Evolutionary conservation across 176 grass and related monocot genomes (phyloP), one percentile per base, ranked within the genome.

Genomic region (Phoenix roebelenii): DNA sequence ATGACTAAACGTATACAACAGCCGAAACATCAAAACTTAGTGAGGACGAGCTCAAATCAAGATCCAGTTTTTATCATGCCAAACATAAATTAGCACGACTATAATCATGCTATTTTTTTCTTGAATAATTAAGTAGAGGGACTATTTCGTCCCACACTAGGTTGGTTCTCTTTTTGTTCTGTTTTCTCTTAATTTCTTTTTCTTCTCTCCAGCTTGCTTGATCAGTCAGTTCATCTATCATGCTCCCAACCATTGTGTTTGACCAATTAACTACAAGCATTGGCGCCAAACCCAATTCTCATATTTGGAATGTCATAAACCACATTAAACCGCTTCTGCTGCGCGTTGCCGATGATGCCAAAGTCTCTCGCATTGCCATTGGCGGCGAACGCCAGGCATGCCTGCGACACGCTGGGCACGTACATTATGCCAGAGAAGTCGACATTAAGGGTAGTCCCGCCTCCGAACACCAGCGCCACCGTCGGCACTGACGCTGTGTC

Each of bases 321-420:
- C 4, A 96, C 20, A 20, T 20, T 20, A 20, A 20, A 20, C 20
- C 20, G 20, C 20, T 20, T 88, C 78, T 96, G 92, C 72, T 96
- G 92, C 70, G 72, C 71, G 58, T 90, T 96, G 7, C 80, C 86
- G 19, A 96, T 52, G 57, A 96, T 96, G 20, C 50, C 65, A 49
- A 82, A 16, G 49, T 72, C 74, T 2, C 49, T 25, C 16, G 80
- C 53, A 24, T 61, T 64, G 16, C 59, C 68, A 62, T 84, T 96
- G 57, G 64, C 60, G 5, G 86, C 77, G 65, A 96, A 96, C 20
- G 20, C 20, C 20, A 20, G 20, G 57, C 92, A 96, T 7, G 66
- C 77, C 68, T 85, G 77, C 63, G 80, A 77, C 23, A 57, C 62
- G 62, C 62, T 66, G 5, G 72, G 19, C 50, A 82, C 69, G 79